Conservation (phyloP, 768 basidiomycete genomes). For the Trametopsis cervina region DNA sequence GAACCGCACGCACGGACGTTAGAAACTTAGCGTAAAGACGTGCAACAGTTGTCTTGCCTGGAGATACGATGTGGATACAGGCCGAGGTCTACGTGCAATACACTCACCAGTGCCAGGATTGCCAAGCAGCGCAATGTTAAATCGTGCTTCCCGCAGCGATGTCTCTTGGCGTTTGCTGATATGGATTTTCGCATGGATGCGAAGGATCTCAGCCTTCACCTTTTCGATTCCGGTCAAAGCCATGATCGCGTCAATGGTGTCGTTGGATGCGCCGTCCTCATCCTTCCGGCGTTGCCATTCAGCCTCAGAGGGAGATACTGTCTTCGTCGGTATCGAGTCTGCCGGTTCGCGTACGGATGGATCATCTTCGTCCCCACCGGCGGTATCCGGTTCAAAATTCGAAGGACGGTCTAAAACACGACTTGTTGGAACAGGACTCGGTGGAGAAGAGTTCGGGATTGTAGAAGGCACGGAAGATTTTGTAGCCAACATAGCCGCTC, state of each 20-base stretch:
- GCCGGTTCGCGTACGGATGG: background rate
- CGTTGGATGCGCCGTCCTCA: constrained; percentile 43
- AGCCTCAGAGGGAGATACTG: constrained; percentile 14
- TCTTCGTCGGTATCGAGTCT: background rate
- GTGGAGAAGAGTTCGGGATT: constrained; percentile 20
- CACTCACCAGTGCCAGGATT: constrained; percentile 68
- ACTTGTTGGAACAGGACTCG: constrained; percentile 15
- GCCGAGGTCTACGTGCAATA: background rate
- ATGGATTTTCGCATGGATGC: constrained; percentile 54
- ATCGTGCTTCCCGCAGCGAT: constrained; percentile 46
- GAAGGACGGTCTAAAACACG: too few species aligned
- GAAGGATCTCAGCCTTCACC: constrained; percentile 55
- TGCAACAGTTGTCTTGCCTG: constrained; percentile 69
- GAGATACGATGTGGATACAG: background rate
- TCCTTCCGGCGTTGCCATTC: constrained; percentile 57
- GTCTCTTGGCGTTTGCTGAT: constrained; percentile 43
- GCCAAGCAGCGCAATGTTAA: constrained; percentile 59
- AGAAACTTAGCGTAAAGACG: constrained; percentile 58
- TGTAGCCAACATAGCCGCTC: background rate
- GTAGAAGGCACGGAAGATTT: background rate
- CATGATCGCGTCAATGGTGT: constrained; percentile 61
- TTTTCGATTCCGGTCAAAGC: constrained; percentile 61
- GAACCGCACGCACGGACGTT: constrained; percentile 44
- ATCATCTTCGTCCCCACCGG: background rate
- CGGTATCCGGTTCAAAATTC: too few species aligned